Conservation (phyloP, 169 alveolate species). For the Besnoitia besnoiti region DNA sequence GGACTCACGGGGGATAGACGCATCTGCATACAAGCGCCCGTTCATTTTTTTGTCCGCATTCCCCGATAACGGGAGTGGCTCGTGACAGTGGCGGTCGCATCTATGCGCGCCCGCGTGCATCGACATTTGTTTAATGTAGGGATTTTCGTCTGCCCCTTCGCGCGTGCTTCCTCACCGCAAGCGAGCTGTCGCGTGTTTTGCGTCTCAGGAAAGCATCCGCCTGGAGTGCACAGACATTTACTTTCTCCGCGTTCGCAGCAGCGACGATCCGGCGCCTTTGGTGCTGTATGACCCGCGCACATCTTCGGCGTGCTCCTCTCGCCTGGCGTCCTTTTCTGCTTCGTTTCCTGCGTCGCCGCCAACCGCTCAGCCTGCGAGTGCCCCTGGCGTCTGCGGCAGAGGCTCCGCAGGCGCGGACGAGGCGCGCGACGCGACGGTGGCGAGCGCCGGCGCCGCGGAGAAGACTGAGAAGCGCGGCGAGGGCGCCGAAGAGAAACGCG, state of each 20-base stretch:
- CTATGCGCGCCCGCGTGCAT: no score
- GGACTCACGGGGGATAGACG: no score
- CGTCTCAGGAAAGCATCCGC: slow-evolving; percentile 29
- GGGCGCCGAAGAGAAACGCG: not conserved
- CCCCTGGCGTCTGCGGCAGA: not conserved
- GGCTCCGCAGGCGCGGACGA: not conserved
- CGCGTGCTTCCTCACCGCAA: no score
- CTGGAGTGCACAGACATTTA: slow-evolving; percentile 11
- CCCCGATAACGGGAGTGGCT: not conserved
- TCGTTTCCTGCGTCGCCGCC: not conserved
- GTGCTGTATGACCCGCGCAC: not conserved
- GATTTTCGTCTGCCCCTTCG: no score
- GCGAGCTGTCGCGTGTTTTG: no score
- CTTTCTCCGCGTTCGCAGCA: not conserved
- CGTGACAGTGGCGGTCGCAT: not conserved
- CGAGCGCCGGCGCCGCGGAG: not conserved
- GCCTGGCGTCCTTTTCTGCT: not conserved
- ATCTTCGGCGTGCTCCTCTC: not conserved
- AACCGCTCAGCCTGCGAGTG: not conserved
- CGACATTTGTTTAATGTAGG: no score
- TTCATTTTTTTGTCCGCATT: not conserved
- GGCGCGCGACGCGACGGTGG: no score
- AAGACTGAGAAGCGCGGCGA: not conserved
- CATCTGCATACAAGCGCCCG: not conserved
- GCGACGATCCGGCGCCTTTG: slow-evolving; percentile 43